phyloP scores from a whole-genome alignment of 345 rosid genomes.

The Camelina neglecta region DNA sequence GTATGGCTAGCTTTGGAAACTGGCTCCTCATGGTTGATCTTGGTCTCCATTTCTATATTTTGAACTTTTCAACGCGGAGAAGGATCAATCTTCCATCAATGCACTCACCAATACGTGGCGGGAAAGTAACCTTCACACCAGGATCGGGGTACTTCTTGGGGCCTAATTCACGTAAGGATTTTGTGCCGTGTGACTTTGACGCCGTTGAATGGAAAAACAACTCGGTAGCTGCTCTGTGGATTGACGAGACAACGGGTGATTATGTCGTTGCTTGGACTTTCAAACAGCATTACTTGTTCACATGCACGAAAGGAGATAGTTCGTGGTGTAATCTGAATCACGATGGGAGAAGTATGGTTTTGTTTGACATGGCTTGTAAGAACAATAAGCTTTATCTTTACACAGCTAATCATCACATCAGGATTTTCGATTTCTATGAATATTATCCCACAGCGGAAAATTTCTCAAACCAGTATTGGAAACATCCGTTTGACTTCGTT shows the following conservation, averaged over 20 bases:
- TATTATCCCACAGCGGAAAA: not conserved
- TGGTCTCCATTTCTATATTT: not conserved
- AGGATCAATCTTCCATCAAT: constrained; percentile 31
- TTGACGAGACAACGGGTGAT: not conserved
- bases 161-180: not conserved
- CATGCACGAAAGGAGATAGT: not conserved
- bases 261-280: constrained; percentile 20
- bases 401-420: constrained; percentile 7
- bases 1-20: constrained; percentile 6
- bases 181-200: not conserved
- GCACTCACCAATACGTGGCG: not conserved
- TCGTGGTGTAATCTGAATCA: not conserved
- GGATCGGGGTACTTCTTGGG: not conserved
- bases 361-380: not conserved
- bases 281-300: constrained; percentile 17
- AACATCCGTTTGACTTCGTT: not conserved
- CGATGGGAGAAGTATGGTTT: not conserved
- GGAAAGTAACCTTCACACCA: not conserved
- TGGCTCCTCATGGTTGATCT: not conserved
- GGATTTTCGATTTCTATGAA: not conserved
- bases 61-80: not conserved
- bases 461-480: not conserved
- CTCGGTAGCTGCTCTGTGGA: constrained; percentile 21
- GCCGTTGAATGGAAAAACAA: not conserved
- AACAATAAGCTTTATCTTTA: constrained; percentile 14